phyloP scores from a whole-genome alignment of 768 basidiomycete genomes.

The Mycena pura region DNA sequence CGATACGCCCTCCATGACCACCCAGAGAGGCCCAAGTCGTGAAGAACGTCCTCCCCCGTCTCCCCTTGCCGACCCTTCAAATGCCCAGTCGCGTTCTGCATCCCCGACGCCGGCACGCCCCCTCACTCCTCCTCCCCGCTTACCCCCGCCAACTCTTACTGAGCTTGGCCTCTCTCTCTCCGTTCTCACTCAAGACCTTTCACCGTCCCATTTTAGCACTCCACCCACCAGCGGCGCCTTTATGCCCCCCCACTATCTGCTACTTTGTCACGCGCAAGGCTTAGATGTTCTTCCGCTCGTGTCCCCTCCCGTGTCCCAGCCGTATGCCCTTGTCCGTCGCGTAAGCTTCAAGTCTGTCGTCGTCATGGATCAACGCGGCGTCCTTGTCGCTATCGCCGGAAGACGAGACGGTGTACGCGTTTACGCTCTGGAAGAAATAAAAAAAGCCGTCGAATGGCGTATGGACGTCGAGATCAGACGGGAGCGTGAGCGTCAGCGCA shows the following conservation, averaged over 20 bases:
- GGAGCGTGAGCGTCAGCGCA: conserved; percentile 73
- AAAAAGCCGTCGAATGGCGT: conserved; percentile 87
- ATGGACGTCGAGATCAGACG: conserved; percentile 80
- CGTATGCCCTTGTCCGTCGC: conserved; percentile 82
- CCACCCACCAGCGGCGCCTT: conserved; percentile 83
- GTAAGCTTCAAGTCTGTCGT: conserved; percentile 88
- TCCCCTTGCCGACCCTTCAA: conserved; percentile 34
- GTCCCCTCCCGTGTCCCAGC: conserved; percentile 75
- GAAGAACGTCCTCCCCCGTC: conserved; percentile 37
- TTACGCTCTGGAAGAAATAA: conserved; percentile 87
- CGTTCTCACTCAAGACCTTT: conserved; percentile 69
- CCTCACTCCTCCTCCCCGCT: conserved; percentile 71
- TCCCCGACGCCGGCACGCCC: conserved; percentile 64
- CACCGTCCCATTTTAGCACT: conserved; percentile 78
- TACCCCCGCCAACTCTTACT: conserved; percentile 72
- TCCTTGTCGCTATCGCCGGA: conserved; percentile 89
- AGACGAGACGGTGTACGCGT: conserved; percentile 86
- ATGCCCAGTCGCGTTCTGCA: conserved; percentile 55
- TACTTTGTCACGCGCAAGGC: conserved; percentile 86
- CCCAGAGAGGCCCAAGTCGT: conserved; percentile 39
- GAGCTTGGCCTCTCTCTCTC: conserved; percentile 81
- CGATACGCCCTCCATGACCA: conserved; percentile 46
- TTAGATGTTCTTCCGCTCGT: conserved; percentile 83
- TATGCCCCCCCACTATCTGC: conserved; percentile 78
- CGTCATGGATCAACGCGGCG: conserved; percentile 91